Evolutionary conservation across 306 rosid genomes (phyloP).

Genomic region (Begonia masoniana): DNA sequence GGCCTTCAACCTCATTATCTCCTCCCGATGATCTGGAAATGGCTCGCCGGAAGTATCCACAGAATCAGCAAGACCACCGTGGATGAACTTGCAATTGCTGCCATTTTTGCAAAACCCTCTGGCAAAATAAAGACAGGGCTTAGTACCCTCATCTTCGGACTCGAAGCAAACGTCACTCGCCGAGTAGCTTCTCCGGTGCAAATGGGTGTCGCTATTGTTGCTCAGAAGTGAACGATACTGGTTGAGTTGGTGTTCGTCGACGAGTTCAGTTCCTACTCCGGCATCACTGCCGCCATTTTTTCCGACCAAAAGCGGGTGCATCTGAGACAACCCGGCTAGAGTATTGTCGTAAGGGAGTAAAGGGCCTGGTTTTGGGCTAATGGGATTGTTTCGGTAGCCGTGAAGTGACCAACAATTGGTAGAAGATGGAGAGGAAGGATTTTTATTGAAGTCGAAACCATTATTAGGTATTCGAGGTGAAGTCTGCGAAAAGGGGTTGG

Average conservation of each 20-base stretch:
- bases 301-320: slow-evolving; percentile 21
- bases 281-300: slow-evolving; percentile 26
- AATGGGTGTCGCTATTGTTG: slow-evolving; percentile 34
- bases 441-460: slow-evolving; percentile 34
- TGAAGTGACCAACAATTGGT: slow-evolving; percentile 40
- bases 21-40: slow-evolving; percentile 20
- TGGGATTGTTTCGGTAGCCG: slow-evolving; percentile 41
- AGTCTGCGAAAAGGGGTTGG: slow-evolving; percentile 39
- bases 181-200: slow-evolving; percentile 58
- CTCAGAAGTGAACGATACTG: slow-evolving; percentile 11
- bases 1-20: slow-evolving; percentile 52
- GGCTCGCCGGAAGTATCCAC: slow-evolving; percentile 14
- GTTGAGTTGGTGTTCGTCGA: slow-evolving; percentile 17
- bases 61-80: slow-evolving; percentile 42
- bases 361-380: slow-evolving; percentile 62
- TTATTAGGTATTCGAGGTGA: slow-evolving; percentile 19
- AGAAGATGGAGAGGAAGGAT: slow-evolving; percentile 42
- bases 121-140: slow-evolving; percentile 72
- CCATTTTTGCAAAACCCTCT: slow-evolving; percentile 83
- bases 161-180: slow-evolving; percentile 61
- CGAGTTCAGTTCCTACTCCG: slow-evolving; percentile 20
- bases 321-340: slow-evolving; percentile 26
- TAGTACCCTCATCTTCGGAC: slow-evolving; percentile 35
- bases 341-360: slow-evolving; percentile 44
- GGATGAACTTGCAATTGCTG: slow-evolving; percentile 59